Percentiles rank a stretch among this genome's conserved stretches.
These are phyloP conservation scores for Prototheca wickerhamii DNA, from an alignment of 163 green algal genomes.

Conservation along the genomic window DNA sequence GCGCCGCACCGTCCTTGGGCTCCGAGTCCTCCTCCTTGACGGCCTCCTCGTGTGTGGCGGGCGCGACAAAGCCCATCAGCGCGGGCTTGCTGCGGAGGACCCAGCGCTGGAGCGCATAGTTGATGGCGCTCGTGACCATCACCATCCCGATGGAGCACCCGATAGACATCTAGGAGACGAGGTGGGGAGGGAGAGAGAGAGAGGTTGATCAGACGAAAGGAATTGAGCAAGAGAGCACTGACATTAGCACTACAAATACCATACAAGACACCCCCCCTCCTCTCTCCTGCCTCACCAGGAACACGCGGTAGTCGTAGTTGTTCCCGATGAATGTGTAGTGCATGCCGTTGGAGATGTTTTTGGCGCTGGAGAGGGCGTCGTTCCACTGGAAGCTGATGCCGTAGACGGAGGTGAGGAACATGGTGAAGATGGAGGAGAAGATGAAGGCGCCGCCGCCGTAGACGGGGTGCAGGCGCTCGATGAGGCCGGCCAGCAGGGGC, in stretches of 20 bases:
- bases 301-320: constrained; percentile 29
- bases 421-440: constrained; percentile 22
- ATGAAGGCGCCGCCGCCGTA: constrained; percentile 21
- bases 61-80: constrained; percentile 13
- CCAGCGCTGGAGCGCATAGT: constrained; percentile 5
- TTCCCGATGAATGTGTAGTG: constrained; percentile 33
- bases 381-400: constrained; percentile 9
- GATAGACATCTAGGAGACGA: constrained; percentile 6
- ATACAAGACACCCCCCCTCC: background rate
- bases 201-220: no score
- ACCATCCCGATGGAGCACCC: constrained; percentile 19
- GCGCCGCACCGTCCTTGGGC: background rate
- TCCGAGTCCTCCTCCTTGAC: no score
- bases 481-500: constrained; percentile 35
- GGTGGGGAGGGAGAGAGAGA: background rate
- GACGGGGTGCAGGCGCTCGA: constrained; percentile 7
- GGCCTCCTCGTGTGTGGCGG: constrained; percentile 24
- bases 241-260: background rate
- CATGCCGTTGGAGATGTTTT: constrained; percentile 15
- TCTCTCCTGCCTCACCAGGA: constrained; percentile 18
- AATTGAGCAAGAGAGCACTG: no score
- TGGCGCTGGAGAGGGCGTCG: background rate
- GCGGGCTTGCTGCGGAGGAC: constrained; percentile 1
- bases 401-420: constrained; percentile 22
- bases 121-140: constrained; percentile 10